These are phyloP conservation scores for Kodamaea leandrae DNA, from an alignment of 805 yeast species.

Conservation along the genomic window DNA sequence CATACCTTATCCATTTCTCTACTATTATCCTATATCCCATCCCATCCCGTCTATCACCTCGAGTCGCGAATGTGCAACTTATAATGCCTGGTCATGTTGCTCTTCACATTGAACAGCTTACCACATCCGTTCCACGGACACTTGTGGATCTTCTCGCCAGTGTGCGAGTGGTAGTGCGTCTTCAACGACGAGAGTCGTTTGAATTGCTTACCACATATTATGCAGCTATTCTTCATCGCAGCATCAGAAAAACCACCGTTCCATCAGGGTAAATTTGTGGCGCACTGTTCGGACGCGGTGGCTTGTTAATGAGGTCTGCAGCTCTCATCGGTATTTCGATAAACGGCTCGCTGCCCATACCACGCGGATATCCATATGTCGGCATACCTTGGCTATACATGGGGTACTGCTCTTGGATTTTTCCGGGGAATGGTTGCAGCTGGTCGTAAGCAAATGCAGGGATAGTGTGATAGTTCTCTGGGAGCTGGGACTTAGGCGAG, in stretches of 20 bases:
- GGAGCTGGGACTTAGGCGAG: background rate
- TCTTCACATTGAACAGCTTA: constrained; percentile 68
- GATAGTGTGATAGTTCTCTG: no score
- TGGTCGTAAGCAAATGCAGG: background rate
- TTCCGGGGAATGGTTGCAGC: no score
- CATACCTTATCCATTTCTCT: background rate
- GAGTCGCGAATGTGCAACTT: constrained; percentile 51
- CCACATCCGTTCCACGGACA: constrained; percentile 61
- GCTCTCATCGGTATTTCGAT: background rate
- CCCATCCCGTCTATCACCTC: background rate
- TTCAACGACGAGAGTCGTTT: constrained; percentile 79
- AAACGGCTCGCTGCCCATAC: background rate
- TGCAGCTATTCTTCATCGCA: constrained; percentile 38
- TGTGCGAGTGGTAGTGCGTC: constrained; percentile 75
- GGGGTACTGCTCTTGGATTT: background rate
- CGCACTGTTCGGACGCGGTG: background rate
- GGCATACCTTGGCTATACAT: background rate
- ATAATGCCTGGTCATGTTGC: constrained; percentile 79
- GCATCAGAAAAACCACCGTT: background rate
- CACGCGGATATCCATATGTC: background rate
- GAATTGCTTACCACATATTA: constrained; percentile 70
- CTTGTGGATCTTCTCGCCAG: constrained; percentile 35
- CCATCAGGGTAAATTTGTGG: background rate
- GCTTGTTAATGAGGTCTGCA: background rate
- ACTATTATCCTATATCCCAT: background rate